Conservation (phyloP, 192 early-diverging fungal species). For the Backusella macrospora region DNA sequence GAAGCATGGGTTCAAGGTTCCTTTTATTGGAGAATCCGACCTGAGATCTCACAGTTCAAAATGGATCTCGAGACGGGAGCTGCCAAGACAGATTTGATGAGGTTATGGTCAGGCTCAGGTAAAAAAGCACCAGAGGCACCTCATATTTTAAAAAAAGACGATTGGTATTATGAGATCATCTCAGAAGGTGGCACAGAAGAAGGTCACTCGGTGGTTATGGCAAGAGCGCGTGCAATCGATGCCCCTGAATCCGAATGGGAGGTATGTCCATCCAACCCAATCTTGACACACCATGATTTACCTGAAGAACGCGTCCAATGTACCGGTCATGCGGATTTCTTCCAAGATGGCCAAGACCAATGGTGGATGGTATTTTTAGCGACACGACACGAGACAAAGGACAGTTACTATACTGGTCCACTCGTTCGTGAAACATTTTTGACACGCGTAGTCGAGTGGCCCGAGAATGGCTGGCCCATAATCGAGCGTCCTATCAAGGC, state of each 20-base stretch:
- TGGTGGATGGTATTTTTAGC: conserved; percentile 11
- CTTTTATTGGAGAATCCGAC: neutral
- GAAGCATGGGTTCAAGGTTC: conserved; percentile 5
- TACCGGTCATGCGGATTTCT: neutral
- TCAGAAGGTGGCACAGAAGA: conserved; percentile 7
- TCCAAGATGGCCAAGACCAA: neutral
- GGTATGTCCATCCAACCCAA: neutral
- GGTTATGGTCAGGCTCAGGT: neutral
- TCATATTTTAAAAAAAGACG: neutral
- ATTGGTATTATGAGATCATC: conserved; percentile 7
- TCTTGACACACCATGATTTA: neutral
- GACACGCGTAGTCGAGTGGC: neutral
- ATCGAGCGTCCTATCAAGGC: conserved; percentile 1
- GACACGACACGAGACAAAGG: conserved; percentile 1
- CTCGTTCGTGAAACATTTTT: conserved; percentile 5
- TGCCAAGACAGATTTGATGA: conserved; percentile 4
- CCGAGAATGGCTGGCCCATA: conserved; percentile 5
- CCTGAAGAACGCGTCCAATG: conserved; percentile 3
- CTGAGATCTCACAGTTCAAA: neutral
- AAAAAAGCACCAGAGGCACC: conserved; percentile 5
- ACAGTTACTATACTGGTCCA: neutral
- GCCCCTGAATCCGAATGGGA: conserved; percentile 4
- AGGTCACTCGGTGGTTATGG: neutral
- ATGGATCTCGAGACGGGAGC: neutral
- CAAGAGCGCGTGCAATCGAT: neutral